Evolutionary conservation across 2,329 filamentous ascomycete genomes (phyloP), one percentile per base, ranked within the genome.

Genomic region (Tolypocladium inflatum): DNA sequence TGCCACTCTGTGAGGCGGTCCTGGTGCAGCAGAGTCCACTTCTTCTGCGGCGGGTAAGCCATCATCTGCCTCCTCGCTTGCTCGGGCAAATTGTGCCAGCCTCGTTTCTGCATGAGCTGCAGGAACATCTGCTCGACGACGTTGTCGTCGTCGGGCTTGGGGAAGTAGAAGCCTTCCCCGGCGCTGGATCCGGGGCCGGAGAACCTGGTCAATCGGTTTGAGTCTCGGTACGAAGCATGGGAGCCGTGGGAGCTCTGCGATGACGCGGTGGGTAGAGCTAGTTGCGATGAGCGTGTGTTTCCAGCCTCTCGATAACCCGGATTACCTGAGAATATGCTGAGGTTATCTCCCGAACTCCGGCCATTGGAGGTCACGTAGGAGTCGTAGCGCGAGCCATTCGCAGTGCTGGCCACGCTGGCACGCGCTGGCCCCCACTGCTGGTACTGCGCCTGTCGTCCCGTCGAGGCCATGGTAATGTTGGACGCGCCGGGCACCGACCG

Each of bases 21-120:
- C 74, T 99, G 93, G 71, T 97, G 89, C 55, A 99, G 89, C 60
- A 99, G 78, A 1, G 91, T 97, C 94, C 94, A 99, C 75, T 97
- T 99, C 80, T 97, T 97, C 63, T 87, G 84, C 10, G 94, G 84
- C 17, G 92, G 90, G 71, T 99, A 97, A 42, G 91, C 91, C 74
- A 94, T 84, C 93, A 99, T 97, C 77, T 97, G 94, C 61, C 93
- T 83, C 65, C 89, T 85, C 37, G 94, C 94, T 76, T 96, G 91
- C 69, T 99, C 94, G 6, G 94, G 94, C 63, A 99, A 78, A 73
- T 95, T 95, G 76, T 96, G 94, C 90, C 92, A 97, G 63, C 93
- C 94, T 75, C 94, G 85, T 76, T 97, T 97, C 68, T 96, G 90
- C 94, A 99, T 97, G 63, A 99, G 78, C 56, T 91, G 87, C 67